phyloP scores from a whole-genome alignment of 495 filamentous ascomycete genomes.

The Chaetomium tenue region DNA sequence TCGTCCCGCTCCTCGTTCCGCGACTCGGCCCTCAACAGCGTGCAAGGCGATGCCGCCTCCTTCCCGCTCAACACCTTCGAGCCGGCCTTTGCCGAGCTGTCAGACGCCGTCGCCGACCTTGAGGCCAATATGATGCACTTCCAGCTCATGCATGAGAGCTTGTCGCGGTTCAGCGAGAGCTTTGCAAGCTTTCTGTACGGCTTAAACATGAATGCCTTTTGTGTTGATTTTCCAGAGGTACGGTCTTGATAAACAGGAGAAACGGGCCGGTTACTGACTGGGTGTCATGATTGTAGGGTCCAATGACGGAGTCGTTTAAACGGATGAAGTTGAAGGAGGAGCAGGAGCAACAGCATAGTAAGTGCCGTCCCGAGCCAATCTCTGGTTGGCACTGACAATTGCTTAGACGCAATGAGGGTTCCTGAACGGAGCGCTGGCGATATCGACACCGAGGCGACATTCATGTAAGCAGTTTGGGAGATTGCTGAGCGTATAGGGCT shows the following conservation, averaged over 20 bases:
- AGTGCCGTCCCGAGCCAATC: slow-evolving; percentile 20
- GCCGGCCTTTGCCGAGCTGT: slow-evolving; percentile 86
- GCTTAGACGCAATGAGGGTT: slow-evolving; percentile 20
- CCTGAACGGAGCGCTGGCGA: slow-evolving; percentile 27
- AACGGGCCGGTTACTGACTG: neutral
- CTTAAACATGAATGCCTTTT: slow-evolving; percentile 98
- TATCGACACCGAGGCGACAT: slow-evolving; percentile 69
- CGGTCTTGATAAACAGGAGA: neutral
- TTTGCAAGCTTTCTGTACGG: slow-evolving; percentile 95
- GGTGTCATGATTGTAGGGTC: slow-evolving; percentile 35
- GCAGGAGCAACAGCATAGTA: slow-evolving; percentile 14
- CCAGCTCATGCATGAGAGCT: slow-evolving; percentile 93
- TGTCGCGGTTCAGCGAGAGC: slow-evolving; percentile 91
- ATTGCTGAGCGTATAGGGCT: slow-evolving; percentile 26
- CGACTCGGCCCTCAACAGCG: slow-evolving; percentile 54
- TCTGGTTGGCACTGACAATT: slow-evolving; percentile 22
- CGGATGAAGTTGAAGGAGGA: slow-evolving; percentile 58
- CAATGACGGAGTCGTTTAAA: slow-evolving; percentile 65
- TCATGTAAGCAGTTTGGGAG: slow-evolving; percentile 60
- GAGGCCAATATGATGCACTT: slow-evolving; percentile 97
- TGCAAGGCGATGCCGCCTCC: slow-evolving; percentile 55
- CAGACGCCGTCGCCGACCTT: slow-evolving; percentile 90
- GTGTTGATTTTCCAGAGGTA: slow-evolving; percentile 96
- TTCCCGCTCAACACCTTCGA: slow-evolving; percentile 81
- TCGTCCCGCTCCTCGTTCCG: slow-evolving; percentile 86